Conservation (phyloP, 2,329 filamentous ascomycete genomes). For the Beauveria sp. region DNA sequence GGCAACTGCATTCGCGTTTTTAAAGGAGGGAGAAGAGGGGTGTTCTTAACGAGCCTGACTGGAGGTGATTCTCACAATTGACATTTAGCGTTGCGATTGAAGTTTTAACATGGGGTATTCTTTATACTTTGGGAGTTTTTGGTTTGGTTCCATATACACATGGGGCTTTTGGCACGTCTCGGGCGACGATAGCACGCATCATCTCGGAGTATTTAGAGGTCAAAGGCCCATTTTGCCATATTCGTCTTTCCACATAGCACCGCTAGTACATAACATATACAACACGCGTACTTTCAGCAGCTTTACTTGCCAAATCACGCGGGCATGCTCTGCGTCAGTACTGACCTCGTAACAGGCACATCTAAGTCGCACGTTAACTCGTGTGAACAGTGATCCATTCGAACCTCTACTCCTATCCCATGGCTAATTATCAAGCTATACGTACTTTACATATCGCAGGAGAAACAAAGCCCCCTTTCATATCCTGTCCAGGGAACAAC, state of each 20-base stretch:
- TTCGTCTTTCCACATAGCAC: not conserved
- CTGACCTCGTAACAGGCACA: not conserved
- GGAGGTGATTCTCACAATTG: not conserved
- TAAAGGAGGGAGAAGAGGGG: not conserved
- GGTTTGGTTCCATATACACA: not conserved
- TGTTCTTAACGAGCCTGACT: too few relatives aligned
- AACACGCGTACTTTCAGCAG: not conserved
- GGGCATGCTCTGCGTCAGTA: too few relatives aligned
- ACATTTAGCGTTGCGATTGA: not conserved
- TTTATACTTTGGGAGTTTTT: not conserved
- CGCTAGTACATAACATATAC: not conserved
- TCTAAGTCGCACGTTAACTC: not conserved
- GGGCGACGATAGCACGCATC: not conserved
- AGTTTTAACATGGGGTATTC: not conserved
- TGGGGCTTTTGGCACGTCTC: not conserved
- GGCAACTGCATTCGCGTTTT: not conserved
- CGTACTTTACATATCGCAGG: conserved; percentile 4
- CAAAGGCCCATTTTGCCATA: not conserved
- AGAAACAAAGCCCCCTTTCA: not conserved
- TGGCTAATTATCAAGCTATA: conserved; percentile 4
- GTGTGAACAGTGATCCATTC: not conserved
- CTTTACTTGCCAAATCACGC: not conserved
- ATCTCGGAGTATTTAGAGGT: not conserved
- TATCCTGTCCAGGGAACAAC: not conserved
- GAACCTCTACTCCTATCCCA: not conserved